Evolutionary conservation across 495 filamentous ascomycete species (phyloP), one percentile per base, ranked within the genome.

Genomic region (Neurospora sublineolata): DNA sequence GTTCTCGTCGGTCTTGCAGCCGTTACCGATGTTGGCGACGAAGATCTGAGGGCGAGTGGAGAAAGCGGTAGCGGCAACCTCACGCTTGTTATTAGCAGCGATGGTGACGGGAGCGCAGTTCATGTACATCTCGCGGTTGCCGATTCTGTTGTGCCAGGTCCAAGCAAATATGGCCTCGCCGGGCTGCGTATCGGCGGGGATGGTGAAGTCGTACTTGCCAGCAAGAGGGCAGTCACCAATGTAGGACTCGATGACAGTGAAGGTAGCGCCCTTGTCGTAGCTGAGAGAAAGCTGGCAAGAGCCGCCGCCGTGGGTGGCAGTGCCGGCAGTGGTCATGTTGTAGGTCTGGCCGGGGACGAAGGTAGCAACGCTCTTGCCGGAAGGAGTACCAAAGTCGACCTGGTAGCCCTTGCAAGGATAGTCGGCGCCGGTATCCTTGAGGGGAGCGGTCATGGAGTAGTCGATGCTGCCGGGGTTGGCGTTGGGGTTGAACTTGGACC

Each of bases 351-450:
- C 91, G 4, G 89, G 86, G 3, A 78, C 79, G 70, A 85, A 91
- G 6, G 82, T 86, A 18, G 80, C 85, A 3, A 84, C 82, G 11
- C 84, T 70, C 23, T 75, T 74, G 68, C 82, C 86, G 27, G 84
- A 81, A 12, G 82, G 58, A 18, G 81, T 85, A 68, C 80, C 82
- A 64, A 89, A 64, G 44, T 85, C 81, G n/a, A 80, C 81, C 27
- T 87, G 85, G 76, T 91, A 88, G n/a, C 87, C 87, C 82, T 91
- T 91, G 86, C 90, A 92, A 4, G 89, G 87, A 76, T 83, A 91
- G 77, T 89, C 80, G 30, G 81, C 79, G 27, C 87, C 86, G 46
- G 71, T 74, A 5, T 70, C 71, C 41, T 75, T 76, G 70, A 90
- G 84, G 14, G 90, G 89, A 6, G 83, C 77, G 1, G 85, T 87